phyloP scores from a whole-genome alignment of 2,329 filamentous ascomycete species.

The Fusarium humuli region DNA sequence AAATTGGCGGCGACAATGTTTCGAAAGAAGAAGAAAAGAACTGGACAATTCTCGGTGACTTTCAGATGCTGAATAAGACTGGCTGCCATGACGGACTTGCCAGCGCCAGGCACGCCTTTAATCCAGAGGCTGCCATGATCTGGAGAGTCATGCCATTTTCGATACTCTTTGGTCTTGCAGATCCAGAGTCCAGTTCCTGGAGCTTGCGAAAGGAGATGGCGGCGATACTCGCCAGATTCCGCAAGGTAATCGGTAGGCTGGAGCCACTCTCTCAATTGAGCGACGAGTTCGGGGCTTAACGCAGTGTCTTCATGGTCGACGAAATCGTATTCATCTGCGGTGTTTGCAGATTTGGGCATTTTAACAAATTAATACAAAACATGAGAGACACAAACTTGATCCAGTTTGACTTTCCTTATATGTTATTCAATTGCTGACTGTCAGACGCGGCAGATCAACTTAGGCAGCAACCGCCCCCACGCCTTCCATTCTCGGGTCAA shows the following conservation, averaged over 20 bases:
- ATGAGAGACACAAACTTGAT: not conserved
- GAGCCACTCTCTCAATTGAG: conserved; percentile 42
- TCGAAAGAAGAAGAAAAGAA: conserved; percentile 43
- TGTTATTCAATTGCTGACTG: not conserved
- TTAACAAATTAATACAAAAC: not conserved
- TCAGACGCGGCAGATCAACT: not conserved
- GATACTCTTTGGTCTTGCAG: conserved; percentile 40
- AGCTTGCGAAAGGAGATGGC: conserved; percentile 42
- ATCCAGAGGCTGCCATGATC: conserved; percentile 44
- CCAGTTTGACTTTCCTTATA: not conserved
- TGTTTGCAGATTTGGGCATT: conserved; percentile 35
- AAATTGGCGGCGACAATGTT: conserved; percentile 43
- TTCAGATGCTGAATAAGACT: conserved; percentile 40
- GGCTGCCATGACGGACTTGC: conserved; percentile 44
- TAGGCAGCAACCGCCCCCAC: not conserved
- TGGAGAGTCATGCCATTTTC: conserved; percentile 39
- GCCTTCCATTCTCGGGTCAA: not conserved
- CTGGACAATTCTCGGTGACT: conserved; percentile 30
- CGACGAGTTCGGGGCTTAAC: conserved; percentile 25
- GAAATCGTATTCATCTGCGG: conserved; percentile 37
- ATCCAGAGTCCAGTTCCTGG: conserved; percentile 46
- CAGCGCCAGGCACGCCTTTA: conserved; percentile 45
- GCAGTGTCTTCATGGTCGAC: conserved; percentile 32
- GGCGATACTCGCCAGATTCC: conserved; percentile 44
- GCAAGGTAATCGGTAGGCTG: conserved; percentile 47